These are phyloP conservation scores for Hanseniaspora taiwanica DNA, from an alignment of 805 yeast species.

Conservation along the genomic window DNA sequence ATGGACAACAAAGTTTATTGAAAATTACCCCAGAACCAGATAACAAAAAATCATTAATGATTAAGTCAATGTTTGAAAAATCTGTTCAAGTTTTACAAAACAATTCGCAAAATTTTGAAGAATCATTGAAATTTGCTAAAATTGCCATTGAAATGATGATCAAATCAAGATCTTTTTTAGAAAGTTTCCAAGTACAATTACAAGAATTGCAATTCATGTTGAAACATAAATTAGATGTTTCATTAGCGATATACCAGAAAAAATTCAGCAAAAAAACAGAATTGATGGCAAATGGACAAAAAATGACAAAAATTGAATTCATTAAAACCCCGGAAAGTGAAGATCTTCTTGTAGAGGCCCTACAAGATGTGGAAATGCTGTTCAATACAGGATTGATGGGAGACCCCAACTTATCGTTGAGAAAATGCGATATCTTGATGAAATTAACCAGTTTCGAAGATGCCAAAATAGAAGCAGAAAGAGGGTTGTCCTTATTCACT, in stretches of 20 bases:
- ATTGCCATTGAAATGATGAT: conserved; percentile 56
- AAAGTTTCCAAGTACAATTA: conserved; percentile 56
- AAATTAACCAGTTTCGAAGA: conserved; percentile 50
- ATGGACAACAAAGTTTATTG: conserved; percentile 26
- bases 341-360: conserved; percentile 32
- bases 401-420: conserved; percentile 52
- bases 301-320: conserved; percentile 15
- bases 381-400: conserved; percentile 42
- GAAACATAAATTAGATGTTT: conserved; percentile 61
- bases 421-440: conserved; percentile 52
- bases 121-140: conserved; percentile 46
- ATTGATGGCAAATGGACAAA: conserved; percentile 29
- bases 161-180: conserved; percentile 55
- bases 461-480: conserved; percentile 55
- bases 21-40: conserved; percentile 42
- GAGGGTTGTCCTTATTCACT: conserved; percentile 57
- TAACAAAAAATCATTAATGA: conserved; percentile 37
- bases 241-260: conserved; percentile 19
- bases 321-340: background rate
- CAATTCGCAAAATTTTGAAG: conserved; percentile 40
- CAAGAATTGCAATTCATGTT: conserved; percentile 55
- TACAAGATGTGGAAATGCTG: conserved; percentile 56
- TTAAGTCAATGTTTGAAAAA: conserved; percentile 53
- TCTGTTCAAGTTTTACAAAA: conserved; percentile 37
- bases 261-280: background rate